These are phyloP conservation scores for Canna indica DNA, from an alignment of 176 grass and related monocot genomes.

Conservation along the genomic window DNA sequence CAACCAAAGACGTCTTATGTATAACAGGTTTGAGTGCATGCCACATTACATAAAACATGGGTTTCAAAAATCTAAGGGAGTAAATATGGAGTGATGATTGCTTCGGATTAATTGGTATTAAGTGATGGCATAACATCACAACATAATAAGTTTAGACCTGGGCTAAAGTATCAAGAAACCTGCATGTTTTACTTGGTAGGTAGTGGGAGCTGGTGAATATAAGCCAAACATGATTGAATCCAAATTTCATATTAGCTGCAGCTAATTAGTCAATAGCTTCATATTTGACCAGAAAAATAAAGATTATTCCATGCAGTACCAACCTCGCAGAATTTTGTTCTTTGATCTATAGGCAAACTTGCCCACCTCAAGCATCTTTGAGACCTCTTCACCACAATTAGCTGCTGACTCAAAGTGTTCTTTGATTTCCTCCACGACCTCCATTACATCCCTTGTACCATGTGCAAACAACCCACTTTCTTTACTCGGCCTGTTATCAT, in stretches of 20 bases:
- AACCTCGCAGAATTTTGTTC: constrained; percentile 54
- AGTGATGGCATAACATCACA: too few species aligned
- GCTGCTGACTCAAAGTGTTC: constrained; percentile 58
- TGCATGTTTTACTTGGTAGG: too few species aligned
- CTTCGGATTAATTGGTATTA: too few species aligned
- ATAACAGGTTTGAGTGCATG: neutral
- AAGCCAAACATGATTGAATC: too few species aligned
- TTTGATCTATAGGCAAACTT: constrained; percentile 37
- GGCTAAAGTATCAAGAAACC: too few species aligned
- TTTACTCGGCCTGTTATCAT: constrained; percentile 20
- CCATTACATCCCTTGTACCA: constrained; percentile 49
- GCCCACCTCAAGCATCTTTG: constrained; percentile 69
- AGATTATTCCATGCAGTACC: constrained; percentile 21
- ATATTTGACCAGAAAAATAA: constrained; percentile 13
- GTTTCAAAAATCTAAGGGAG: too few species aligned
- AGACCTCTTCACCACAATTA: constrained; percentile 51
- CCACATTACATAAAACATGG: too few species aligned
- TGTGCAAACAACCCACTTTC: constrained; percentile 10
- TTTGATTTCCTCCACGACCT: constrained; percentile 71
- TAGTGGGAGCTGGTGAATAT: too few species aligned
- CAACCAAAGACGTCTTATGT: neutral
- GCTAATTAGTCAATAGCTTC: neutral
- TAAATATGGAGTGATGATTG: too few species aligned
- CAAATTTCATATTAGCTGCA: too few species aligned
- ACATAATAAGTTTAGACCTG: too few species aligned